phyloP scores from a whole-genome alignment of 139 green algal genomes.

The Closterium sp. region DNA sequence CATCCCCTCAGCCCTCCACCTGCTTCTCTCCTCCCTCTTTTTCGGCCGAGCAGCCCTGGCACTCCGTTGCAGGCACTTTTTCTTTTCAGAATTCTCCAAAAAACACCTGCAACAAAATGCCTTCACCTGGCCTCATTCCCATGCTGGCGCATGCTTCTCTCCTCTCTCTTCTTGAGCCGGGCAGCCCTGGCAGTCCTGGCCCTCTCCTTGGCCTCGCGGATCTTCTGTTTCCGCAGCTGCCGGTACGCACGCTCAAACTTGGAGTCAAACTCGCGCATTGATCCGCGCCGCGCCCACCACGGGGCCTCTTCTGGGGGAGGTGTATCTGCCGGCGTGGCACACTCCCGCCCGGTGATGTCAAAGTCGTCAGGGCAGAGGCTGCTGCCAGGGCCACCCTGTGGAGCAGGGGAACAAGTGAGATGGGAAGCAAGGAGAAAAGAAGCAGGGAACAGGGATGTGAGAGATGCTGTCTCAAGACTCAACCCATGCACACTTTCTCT shows the following conservation, averaged over 20 bases:
- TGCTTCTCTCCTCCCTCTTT: too few species aligned
- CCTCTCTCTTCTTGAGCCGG: neutral
- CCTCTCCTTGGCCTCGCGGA: neutral
- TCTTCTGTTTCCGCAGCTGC: neutral
- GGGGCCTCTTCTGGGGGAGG: neutral
- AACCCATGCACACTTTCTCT: neutral
- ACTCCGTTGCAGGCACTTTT: too few species aligned
- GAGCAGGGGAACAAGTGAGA: neutral
- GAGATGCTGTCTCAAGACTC: neutral
- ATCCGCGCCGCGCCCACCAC: neutral
- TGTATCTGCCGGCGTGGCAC: neutral
- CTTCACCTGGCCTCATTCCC: neutral
- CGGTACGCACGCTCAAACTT: neutral
- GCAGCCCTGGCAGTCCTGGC: neutral
- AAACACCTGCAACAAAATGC: neutral
- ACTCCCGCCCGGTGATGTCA: neutral
- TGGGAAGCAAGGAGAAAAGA: too few species aligned
- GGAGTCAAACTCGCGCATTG: neutral
- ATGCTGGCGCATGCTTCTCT: neutral
- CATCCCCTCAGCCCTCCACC: too few species aligned
- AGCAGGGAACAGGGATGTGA: too few species aligned
- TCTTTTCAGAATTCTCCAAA: too few species aligned
- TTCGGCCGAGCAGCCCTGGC: too few species aligned
- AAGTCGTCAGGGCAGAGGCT: constrained; percentile 30
- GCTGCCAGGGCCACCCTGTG: constrained; percentile 8